These are phyloP conservation scores for Plasmodium vivax DNA, from an alignment of 169 alveolate genomes.

Conservation along the genomic window DNA sequence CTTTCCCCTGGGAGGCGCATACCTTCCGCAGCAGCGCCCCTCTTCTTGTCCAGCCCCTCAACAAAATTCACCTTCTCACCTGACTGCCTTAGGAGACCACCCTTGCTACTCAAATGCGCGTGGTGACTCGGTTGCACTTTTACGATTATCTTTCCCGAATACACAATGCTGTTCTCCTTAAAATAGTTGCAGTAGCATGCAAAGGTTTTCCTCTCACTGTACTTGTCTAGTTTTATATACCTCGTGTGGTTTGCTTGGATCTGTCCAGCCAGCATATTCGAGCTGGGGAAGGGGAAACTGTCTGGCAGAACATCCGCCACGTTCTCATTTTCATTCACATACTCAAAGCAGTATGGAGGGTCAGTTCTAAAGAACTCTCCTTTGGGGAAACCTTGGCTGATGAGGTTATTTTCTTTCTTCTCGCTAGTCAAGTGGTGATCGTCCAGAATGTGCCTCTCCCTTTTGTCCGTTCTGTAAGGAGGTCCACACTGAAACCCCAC, in stretches of 20 bases:
- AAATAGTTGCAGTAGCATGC: slow-evolving; percentile 41
- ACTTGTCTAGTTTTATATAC: slow-evolving; percentile 12
- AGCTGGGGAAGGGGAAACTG: slow-evolving; percentile 20
- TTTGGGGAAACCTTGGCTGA: not conserved
- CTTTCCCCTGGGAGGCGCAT: not conserved
- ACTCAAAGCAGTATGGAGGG: slow-evolving; percentile 49
- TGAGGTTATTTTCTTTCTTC: not conserved
- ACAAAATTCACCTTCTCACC: not conserved
- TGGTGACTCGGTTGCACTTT: not conserved
- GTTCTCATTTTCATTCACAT: slow-evolving; percentile 27
- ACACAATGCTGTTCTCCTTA: slow-evolving; percentile 9
- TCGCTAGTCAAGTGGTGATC: not conserved
- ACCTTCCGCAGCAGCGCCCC: not conserved
- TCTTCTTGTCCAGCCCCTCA: not conserved
- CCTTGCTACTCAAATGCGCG: not conserved
- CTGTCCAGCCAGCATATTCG: not conserved
- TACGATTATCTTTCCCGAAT: slow-evolving; percentile 31
- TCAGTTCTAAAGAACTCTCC: slow-evolving; percentile 21
- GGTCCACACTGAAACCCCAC: slow-evolving; percentile 73
- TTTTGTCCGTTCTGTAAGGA: not conserved
- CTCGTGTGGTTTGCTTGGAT: slow-evolving; percentile 21
- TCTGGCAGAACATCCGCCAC: slow-evolving; percentile 8
- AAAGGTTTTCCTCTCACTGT: not conserved
- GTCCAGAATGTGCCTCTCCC: not conserved
- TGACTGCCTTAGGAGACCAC: not conserved